Percentiles rank a stretch among this genome's conserved stretches.
phyloP scores from a whole-genome alignment of 2,329 filamentous ascomycete species.

The Calonectria pauciramosa region DNA sequence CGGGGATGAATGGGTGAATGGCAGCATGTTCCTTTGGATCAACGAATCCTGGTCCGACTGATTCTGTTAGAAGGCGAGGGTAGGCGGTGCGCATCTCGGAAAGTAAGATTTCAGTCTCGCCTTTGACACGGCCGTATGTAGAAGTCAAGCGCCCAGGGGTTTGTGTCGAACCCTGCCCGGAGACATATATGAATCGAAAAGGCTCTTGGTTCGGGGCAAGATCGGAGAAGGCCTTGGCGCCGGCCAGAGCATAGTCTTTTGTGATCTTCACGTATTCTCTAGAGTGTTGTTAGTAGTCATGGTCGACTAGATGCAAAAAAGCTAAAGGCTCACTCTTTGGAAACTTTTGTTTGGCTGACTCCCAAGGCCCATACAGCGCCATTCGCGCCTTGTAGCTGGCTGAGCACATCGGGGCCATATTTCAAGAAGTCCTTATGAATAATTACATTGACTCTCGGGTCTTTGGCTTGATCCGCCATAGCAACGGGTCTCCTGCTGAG shows the following conservation, averaged over 20 bases:
- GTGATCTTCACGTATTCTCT: conserved; percentile 36
- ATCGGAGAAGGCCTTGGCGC: conserved; percentile 28
- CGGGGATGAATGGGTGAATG: conserved; percentile 31
- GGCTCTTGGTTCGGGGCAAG: conserved; percentile 26
- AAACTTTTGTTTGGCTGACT: conserved; percentile 34
- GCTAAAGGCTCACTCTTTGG: conserved; percentile 30
- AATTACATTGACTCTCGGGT: conserved; percentile 35
- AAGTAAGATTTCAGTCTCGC: conserved; percentile 28
- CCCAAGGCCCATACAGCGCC: conserved; percentile 38
- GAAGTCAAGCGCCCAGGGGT: conserved; percentile 28
- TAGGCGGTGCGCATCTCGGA: conserved; percentile 20
- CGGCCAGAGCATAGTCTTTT: conserved; percentile 32
- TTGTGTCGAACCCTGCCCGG: conserved; percentile 21
- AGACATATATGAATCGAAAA: conserved; percentile 37
- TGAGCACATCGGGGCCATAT: conserved; percentile 27
- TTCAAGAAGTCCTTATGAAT: conserved; percentile 28
- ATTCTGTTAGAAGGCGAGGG: conserved; percentile 26
- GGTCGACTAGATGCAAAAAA: background rate
- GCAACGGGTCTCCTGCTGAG: conserved; percentile 34
- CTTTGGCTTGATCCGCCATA: conserved; percentile 21
- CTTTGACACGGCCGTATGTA: conserved; percentile 32
- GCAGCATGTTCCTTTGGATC: conserved; percentile 30
- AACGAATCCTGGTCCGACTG: conserved; percentile 32
- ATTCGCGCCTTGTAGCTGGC: conserved; percentile 30
- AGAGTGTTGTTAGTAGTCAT: background rate